Evolutionary conservation across 306 rosid genomes (phyloP), one percentile per base, ranked within the genome.

Genomic region (Cajanus cajan): DNA sequence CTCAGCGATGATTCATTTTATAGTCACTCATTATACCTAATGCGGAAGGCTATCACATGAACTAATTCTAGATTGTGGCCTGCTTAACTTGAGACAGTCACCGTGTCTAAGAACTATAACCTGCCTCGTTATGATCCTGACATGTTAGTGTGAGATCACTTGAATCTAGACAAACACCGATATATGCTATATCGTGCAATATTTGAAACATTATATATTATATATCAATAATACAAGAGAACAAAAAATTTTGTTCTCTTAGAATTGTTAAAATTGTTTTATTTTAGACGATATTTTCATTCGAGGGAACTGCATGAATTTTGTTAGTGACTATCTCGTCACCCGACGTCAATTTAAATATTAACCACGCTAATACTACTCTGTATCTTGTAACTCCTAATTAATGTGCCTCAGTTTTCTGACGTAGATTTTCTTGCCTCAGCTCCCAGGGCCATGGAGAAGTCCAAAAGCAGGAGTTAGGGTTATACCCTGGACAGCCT

Each of bases 371-470:
- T 14, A 47, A 7, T 66, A 66, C 6, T 43, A 45, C 11, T 12
- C 33, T 71, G 24, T 66, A 31, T 34, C 18, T 66, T 7, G 0
- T 71, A 65, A 71, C 50, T 36, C n/a, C 10, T 6, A 40, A 16
- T 25, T 33, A 45, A 39, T 63, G 33, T 37, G 45, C 62, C 65
- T 47, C 19, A 10, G 69, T 43, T 40, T 65, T 62, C 77, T 78
- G 8, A 84, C 63, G 37, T 52, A 7, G 14, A 15, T 41, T 41
- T 76, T 63, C 22, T 72, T 22, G 64, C 82, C n/a, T 55, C 10
- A 95, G 98, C 98, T 78, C 98, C 98, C 11, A 85, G 96, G 89
- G 89, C 97, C 71, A 83, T 85, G 97, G 98, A 90, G 63, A 92
- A 92, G 84, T 89, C 97, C 79, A 93, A 82, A 81, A 88, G 82